Evolutionary conservation across 129 eudicot genomes (phyloP).

Genomic region (Cynara cardunculus): DNA sequence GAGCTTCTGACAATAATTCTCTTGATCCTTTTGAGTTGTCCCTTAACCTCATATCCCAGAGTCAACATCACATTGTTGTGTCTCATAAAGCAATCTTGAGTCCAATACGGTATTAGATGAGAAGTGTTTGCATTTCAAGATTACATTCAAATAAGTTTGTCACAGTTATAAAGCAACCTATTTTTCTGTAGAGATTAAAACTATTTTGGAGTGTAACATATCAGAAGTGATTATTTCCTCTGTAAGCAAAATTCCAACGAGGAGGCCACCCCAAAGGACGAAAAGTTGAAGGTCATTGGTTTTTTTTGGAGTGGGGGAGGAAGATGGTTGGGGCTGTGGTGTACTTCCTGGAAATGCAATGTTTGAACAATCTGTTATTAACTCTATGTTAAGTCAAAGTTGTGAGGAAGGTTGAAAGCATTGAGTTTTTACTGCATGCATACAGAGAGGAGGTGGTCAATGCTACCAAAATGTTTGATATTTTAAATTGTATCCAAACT

Average conservation of each 20-base stretch:
- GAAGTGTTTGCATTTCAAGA: too few relatives aligned
- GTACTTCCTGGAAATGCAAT: background rate
- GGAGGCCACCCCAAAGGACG: background rate
- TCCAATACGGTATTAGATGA: too few relatives aligned
- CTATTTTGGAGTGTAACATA: background rate
- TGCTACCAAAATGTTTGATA: too few relatives aligned
- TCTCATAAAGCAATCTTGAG: too few relatives aligned
- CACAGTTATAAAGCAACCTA: too few relatives aligned
- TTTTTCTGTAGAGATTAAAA: too few relatives aligned
- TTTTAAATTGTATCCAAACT: too few relatives aligned
- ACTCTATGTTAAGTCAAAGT: background rate
- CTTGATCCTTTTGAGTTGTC: background rate
- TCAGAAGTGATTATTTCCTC: background rate
- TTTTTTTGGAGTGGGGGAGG: constrained; percentile 11
- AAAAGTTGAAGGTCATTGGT: background rate
- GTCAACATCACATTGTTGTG: background rate
- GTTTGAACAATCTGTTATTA: background rate
- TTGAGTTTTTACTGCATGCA: background rate
- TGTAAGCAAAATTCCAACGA: background rate
- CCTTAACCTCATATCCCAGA: constrained; percentile 1
- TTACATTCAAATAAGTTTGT: too few relatives aligned
- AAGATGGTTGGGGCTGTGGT: constrained; percentile 1
- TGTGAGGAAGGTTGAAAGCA: background rate
- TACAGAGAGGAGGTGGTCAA: too few relatives aligned
- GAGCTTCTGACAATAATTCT: background rate